Base-by-base conservation (phyloP, 768 basidiomycete species). In the Mycena vulgaris region DNA sequence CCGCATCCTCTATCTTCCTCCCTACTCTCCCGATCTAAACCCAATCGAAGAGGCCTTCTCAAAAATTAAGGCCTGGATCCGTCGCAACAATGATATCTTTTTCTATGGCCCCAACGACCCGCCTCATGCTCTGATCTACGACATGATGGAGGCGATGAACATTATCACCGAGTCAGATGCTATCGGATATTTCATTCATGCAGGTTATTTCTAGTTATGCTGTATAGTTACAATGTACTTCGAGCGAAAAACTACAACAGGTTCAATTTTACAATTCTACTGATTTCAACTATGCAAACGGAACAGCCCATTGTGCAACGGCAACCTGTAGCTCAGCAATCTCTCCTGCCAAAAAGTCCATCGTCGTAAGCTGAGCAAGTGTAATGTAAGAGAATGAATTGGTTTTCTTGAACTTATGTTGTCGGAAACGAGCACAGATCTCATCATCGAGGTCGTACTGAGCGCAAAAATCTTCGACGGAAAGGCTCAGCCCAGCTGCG, bases 271-370 rank as follows among this genome's bases (percentile, higher is more conserved):
- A n/a, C n/a, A n/a, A n/a, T n/a, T n/a, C n/a, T n/a, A n/a, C n/a
- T n/a, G n/a, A n/a, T n/a, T n/a, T n/a, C n/a, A n/a, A n/a, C n/a
- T 55, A 37, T 39, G 35, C 55, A 57, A 4, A 33, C 4, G 31
- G 9, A 57, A 25, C 35, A 39, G 57, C 35, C 66, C 47, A 52
- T 23, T 30, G 17, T 9, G 23, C 47, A 30, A 60, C n/a, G 2
- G 45, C 65, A 6, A 37, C 55, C 21, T 57, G 21, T n/a, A 66
- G n/a, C 21, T 67, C 58, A 4, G 57, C 66, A 25, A 68, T 55
- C 27, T 49, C 56, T 3, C 66, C 49, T 1, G 45, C 42, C 45
- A 69, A 71, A 75, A 77, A 77, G 4, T 63, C 72, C 73, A 76
- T 74, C 14, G 42, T 45, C 16, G 35, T 47, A 8, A 78, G 66